Percentiles rank a stretch among this genome's conserved stretches.
phyloP scores from a whole-genome alignment of 331 rosid genomes.

The Malus hybrid region DNA sequence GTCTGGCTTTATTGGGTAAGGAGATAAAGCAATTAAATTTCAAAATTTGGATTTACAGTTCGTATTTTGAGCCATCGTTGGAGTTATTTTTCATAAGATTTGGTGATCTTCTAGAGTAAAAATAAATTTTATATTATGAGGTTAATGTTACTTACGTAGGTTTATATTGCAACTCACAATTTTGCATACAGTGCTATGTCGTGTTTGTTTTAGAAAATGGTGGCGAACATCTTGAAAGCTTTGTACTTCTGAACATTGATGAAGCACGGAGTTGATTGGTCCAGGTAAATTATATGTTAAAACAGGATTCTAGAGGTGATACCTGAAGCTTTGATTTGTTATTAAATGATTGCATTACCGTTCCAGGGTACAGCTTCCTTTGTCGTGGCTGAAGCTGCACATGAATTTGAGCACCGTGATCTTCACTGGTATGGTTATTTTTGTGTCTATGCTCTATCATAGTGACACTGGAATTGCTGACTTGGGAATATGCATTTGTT shows the following conservation, averaged over 20 bases:
- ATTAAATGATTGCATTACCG: slow-evolving; percentile 5
- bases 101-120: not conserved
- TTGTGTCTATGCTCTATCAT: not conserved
- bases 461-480: slow-evolving; percentile 14
- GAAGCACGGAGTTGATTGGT: slow-evolving; percentile 69
- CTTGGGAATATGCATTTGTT: slow-evolving; percentile 15
- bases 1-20: too few relatives aligned
- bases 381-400: slow-evolving; percentile 93
- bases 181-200: slow-evolving; percentile 51
- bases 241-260: slow-evolving; percentile 58
- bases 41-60: too few relatives aligned
- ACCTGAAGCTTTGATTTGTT: slow-evolving; percentile 15
- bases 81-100: not conserved
- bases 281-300: slow-evolving; percentile 49
- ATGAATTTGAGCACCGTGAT: slow-evolving; percentile 93
- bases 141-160: not conserved
- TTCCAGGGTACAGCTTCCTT: slow-evolving; percentile 71
- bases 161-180: slow-evolving; percentile 14
- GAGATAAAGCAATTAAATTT: too few relatives aligned
- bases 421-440: slow-evolving; percentile 69
- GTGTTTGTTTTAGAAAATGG: slow-evolving; percentile 69
- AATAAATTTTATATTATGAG: not conserved
- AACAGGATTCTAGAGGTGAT: slow-evolving; percentile 5
- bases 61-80: too few relatives aligned
- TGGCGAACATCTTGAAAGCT: slow-evolving; percentile 90